Evolutionary conservation across 257 asterid genomes (phyloP).

Genomic region (Fraxinus pennsylvanica): DNA sequence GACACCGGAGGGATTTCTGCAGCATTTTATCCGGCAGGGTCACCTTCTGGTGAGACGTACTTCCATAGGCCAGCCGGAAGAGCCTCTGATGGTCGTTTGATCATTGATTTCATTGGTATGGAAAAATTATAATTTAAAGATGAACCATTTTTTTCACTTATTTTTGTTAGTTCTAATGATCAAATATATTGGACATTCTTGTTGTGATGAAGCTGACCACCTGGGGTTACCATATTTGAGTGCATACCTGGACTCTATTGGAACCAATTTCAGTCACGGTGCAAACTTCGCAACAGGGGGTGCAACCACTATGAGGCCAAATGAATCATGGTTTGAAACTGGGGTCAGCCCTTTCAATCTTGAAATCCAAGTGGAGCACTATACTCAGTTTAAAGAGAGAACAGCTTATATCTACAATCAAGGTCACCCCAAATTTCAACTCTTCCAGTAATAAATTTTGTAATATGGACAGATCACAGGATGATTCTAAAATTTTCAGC

Average conservation of each 20-base stretch:
- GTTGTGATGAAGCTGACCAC: conserved; percentile 42
- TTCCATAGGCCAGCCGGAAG: conserved; percentile 55
- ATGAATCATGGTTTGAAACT: conserved; percentile 48
- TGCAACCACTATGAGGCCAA: conserved; percentile 52
- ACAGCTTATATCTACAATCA: conserved; percentile 41
- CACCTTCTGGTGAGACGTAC: conserved; percentile 55
- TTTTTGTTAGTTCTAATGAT: neutral
- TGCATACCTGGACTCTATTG: conserved; percentile 66
- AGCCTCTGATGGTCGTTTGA: conserved; percentile 66
- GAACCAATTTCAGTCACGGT: conserved; percentile 51
- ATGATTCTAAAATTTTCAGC: too few species aligned
- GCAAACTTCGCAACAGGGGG: conserved; percentile 88
- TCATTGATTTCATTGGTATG: conserved; percentile 62
- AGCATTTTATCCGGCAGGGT: conserved; percentile 45
- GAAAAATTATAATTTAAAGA: neutral
- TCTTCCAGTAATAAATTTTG: neutral
- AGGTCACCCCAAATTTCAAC: conserved; percentile 26
- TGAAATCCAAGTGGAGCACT: conserved; percentile 68
- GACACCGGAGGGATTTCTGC: conserved; percentile 67
- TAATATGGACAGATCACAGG: too few species aligned
- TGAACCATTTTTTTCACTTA: neutral
- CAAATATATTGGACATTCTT: neutral
- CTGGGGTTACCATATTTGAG: conserved; percentile 57
- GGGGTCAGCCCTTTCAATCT: conserved; percentile 65
- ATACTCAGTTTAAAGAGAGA: conserved; percentile 49